These are phyloP conservation scores for Plantago major DNA, from an alignment of 257 asterid species.

Conservation along the genomic window DNA sequence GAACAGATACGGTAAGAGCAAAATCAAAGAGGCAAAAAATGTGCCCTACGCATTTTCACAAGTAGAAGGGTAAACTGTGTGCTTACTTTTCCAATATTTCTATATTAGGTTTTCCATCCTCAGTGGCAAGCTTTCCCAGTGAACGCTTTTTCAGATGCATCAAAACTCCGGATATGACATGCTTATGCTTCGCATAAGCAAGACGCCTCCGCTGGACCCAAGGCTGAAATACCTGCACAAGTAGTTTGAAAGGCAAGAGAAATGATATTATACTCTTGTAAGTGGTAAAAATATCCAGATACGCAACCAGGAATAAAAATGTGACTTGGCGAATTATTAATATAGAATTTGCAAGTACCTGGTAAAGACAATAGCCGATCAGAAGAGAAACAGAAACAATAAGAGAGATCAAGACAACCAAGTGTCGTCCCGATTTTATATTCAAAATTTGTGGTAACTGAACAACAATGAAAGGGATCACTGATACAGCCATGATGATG, in stretches of 20 bases:
- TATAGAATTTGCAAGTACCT: constrained; percentile 37
- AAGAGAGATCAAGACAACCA: constrained; percentile 66
- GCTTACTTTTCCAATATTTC: constrained; percentile 62
- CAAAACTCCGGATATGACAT: constrained; percentile 75
- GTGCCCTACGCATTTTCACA: not conserved
- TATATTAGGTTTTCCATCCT: constrained; percentile 55
- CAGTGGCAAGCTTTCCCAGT: constrained; percentile 60
- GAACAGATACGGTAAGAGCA: not conserved
- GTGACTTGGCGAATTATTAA: not conserved
- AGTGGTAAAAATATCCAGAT: too few relatives aligned
- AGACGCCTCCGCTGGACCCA: constrained; percentile 76
- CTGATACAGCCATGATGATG: constrained; percentile 79
- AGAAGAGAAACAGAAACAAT: constrained; percentile 53
- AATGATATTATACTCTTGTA: not conserved
- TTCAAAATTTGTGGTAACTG: constrained; percentile 65
- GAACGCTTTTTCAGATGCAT: constrained; percentile 56
- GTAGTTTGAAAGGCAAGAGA: constrained; percentile 9
- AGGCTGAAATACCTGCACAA: constrained; percentile 75
- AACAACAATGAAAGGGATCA: constrained; percentile 70
- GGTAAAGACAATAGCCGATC: constrained; percentile 76
- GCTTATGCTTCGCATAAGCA: constrained; percentile 70
- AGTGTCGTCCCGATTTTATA: constrained; percentile 54
- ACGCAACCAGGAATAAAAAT: too few relatives aligned
- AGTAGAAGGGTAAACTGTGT: not conserved
- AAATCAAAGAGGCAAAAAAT: constrained; percentile 1